Percentiles rank a stretch among this genome's conserved stretches.
Evolutionary conservation across 2,329 filamentous ascomycete genomes (phyloP).

Genomic region (Thyridium curvatum): DNA sequence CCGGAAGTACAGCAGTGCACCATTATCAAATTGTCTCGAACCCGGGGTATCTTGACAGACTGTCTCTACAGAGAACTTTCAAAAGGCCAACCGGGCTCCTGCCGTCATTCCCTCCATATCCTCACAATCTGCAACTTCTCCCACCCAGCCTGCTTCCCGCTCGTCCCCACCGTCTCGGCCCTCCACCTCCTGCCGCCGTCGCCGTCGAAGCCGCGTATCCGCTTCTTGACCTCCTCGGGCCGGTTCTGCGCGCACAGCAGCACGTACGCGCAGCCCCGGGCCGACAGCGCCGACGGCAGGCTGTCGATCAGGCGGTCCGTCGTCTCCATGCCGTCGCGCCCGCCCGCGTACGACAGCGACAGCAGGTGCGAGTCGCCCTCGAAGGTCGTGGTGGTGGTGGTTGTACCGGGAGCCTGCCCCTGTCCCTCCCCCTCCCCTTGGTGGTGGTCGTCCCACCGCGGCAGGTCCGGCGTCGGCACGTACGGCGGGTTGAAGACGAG

Average conservation of each 20-base stretch:
- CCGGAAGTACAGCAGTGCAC: too few relatives aligned
- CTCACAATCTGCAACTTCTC: conserved; percentile 87
- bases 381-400: conserved; percentile 36
- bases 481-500: conserved; percentile 97
- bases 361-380: conserved; percentile 80
- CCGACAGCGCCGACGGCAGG: conserved; percentile 57
- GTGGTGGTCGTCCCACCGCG: conserved; percentile 21
- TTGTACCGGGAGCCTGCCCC: neutral
- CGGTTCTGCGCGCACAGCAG: conserved; percentile 87
- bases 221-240: conserved; percentile 44
- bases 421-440: conserved; percentile 22
- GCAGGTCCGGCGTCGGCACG: conserved; percentile 76
- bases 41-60: neutral
- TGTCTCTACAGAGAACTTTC: neutral
- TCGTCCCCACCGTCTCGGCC: conserved; percentile 71
- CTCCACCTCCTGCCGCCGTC: conserved; percentile 48
- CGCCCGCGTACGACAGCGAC: conserved; percentile 82
- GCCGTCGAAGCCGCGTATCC: conserved; percentile 14
- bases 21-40: too few relatives aligned
- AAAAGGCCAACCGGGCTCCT: conserved; percentile 2
- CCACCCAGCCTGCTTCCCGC: conserved; percentile 86
- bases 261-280: conserved; percentile 77
- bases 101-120: conserved; percentile 69
- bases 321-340: conserved; percentile 86
- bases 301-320: conserved; percentile 71